A percentile compares a stretch with the other conserved stretches of the same genome.
Conservation (phyloP, 1,139 yeast genomes). For the Hyphopichia fennica region DNA sequence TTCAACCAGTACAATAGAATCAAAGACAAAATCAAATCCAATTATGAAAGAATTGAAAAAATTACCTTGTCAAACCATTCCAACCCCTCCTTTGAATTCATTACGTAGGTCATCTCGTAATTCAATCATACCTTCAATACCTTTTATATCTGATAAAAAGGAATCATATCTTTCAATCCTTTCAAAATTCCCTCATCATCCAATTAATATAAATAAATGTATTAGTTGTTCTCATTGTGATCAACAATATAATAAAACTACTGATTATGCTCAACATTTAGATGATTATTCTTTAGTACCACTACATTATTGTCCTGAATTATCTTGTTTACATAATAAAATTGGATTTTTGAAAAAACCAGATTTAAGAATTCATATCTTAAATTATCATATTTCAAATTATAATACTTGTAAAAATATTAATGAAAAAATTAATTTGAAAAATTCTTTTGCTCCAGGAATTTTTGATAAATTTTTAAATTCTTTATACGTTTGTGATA, state of each 20-base stretch:
- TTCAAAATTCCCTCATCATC: not conserved
- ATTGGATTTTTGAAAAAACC: conserved; percentile 2
- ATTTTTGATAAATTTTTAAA: not conserved
- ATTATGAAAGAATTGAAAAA: too few species aligned
- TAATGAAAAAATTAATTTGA: not conserved
- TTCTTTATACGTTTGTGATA: not conserved
- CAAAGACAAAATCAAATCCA: too few species aligned
- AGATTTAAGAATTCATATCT: conserved; percentile 1
- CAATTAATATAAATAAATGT: not conserved
- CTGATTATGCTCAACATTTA: conserved; percentile 1
- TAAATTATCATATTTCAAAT: not conserved
- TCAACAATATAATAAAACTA: not conserved
- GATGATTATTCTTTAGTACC: not conserved
- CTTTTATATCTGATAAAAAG: too few species aligned
- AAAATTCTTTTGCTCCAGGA: not conserved
- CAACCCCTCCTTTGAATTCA: too few species aligned
- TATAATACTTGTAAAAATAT: not conserved
- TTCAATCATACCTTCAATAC: too few species aligned
- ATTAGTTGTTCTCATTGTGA: conserved; percentile 3
- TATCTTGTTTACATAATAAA: not conserved
- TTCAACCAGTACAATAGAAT: too few species aligned
- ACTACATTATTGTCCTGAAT: conserved; percentile 1
- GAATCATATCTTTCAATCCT: not conserved
- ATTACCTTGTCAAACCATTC: too few species aligned
- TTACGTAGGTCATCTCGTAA: too few species aligned